These are phyloP conservation scores for Trametes cubensis DNA, from an alignment of 768 basidiomycete genomes.

Conservation along the genomic window DNA sequence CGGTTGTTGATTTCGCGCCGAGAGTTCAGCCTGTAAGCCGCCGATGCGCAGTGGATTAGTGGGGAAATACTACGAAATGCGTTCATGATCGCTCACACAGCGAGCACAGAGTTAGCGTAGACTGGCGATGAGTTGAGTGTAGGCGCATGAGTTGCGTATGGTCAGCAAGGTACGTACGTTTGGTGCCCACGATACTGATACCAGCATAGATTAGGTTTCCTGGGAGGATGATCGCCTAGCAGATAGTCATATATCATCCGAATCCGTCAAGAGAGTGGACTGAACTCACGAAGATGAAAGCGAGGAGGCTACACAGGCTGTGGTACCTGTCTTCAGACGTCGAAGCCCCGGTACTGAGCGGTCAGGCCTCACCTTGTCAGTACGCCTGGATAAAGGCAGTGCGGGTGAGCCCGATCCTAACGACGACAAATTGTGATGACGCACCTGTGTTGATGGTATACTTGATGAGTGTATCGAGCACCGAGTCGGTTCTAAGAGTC, in stretches of 20 bases:
- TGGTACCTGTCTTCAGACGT: not conserved
- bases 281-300: no score
- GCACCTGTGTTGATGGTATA: constrained; percentile 9
- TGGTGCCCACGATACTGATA: not conserved
- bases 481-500: not conserved
- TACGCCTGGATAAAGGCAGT: not conserved
- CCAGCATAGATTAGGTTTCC: constrained; percentile 3
- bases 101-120: constrained; percentile 1
- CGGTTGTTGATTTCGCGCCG: not conserved
- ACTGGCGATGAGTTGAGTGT: not conserved
- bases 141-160: not conserved
- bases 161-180: not conserved
- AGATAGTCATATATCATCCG: no score
- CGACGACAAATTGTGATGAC: not conserved
- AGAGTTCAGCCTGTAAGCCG: constrained; percentile 1
- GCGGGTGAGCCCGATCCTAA: no score
- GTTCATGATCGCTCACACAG: not conserved
- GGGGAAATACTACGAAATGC: not conserved
- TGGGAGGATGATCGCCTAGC: no score
- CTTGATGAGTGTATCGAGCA: not conserved
- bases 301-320: no score
- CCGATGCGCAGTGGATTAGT: not conserved
- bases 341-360: no score
- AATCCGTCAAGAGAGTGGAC: no score
- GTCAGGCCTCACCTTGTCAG: not conserved